Evolutionary conservation across 306 rosid species (phyloP), one percentile per base, ranked within the genome.

Genomic region (Vigna hirtella): DNA sequence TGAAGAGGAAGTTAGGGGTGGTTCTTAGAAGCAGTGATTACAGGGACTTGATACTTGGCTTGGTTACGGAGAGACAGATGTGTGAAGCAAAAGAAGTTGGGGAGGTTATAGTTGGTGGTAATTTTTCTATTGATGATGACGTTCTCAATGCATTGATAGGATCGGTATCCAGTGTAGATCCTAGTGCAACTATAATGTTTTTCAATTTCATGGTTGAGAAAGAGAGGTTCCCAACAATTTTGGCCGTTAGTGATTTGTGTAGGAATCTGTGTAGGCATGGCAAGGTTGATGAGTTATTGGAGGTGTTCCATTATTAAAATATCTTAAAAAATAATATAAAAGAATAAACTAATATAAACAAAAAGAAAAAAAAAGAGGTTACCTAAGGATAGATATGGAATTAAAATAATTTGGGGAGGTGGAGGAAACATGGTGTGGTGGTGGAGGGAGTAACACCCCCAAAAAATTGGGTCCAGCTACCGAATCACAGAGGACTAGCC

Each of bases 1-100:
- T 82, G 93, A 95, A 95, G 88, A 91, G 98, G 86, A 95, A 89
- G 83, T 86, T 88, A 7, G 98, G 99, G 49, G 99, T 91, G 66
- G 93, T 98, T 66, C 98, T 96, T 0, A 89, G 99, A 72, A 82
- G 47, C 22, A 55, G 59, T 56, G 96, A 95, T 85, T 91, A 93
- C 48, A 86, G 80, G 73, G 93, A 84, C 77, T 82, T 86, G 67
- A 89, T 93, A 83, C 77, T 87, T 74, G 86, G 74, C 16, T 79
- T 95, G 79, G 76, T 93, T 48, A 87, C 76, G 0, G 91, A 89
- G 85, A 85, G 86, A 70, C 78, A 82, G 47, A 79, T 88, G 22
- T 22, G 30, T 17, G 96, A 89, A 83, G 98, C 90, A 3, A 93
- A 85, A 81, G 95, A 92, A 74, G 74, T 91, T 55, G 98, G 94